A percentile compares a stretch with the other conserved stretches of the same genome.
Conservation (phyloP, 306 rosid genomes). For the Corylus americana region DNA sequence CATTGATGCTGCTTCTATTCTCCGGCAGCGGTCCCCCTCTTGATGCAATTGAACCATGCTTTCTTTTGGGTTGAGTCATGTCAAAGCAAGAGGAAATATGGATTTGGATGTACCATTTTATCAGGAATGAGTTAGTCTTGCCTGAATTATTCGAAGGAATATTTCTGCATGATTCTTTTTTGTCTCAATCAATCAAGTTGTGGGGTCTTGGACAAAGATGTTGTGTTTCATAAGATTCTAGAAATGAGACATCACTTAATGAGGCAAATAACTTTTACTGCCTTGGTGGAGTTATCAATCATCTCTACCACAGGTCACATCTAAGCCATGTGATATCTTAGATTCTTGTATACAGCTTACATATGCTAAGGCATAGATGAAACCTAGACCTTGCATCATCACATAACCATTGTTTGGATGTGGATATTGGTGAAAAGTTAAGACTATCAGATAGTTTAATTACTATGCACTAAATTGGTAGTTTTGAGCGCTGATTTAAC, state of each 20-base stretch:
- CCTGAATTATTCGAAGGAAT: conserved; percentile 38
- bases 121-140: conserved; percentile 20
- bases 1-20: background rate
- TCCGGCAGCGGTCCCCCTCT: conserved; percentile 24
- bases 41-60: conserved; percentile 8
- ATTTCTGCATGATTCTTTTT: conserved; percentile 43
- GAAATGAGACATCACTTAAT: conserved; percentile 29
- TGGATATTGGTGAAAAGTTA: background rate
- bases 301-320: background rate
- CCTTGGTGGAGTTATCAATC: conserved; percentile 9
- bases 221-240: conserved; percentile 33
- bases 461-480: background rate
- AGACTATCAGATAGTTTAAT: conserved; percentile 2
- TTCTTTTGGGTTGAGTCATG: conserved; percentile 24
- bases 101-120: conserved; percentile 13
- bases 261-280: conserved; percentile 23
- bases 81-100: conserved; percentile 11
- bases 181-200: conserved; percentile 31
- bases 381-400: background rate
- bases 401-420: background rate
- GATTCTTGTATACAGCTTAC: conserved; percentile 1
- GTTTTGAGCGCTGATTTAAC: conserved; percentile 1
- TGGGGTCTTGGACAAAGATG: conserved; percentile 43
- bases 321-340: background rate
- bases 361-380: background rate